A percentile compares a stretch with the other conserved stretches of the same genome.
These are phyloP conservation scores for Zanthoxylum bungeanum DNA, from an alignment of 345 rosid species.

Conservation along the genomic window DNA sequence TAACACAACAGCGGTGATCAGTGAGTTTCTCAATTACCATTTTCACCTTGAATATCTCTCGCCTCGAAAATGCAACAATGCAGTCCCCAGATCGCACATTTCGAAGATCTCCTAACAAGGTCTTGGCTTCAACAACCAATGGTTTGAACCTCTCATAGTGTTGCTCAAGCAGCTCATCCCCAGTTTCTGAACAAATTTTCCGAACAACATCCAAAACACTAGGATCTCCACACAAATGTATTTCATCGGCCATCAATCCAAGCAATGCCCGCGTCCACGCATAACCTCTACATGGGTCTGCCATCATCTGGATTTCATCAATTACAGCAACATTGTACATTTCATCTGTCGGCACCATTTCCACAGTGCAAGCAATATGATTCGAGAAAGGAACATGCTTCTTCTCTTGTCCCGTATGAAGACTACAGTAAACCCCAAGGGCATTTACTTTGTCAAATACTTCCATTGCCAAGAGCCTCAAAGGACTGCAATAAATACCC, in stretches of 20 bases:
- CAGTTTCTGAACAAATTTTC: slow-evolving; percentile 81
- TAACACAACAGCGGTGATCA: slow-evolving; percentile 86
- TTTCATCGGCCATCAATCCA: slow-evolving; percentile 90
- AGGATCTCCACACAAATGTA: slow-evolving; percentile 95
- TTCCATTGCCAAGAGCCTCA: slow-evolving; percentile 96
- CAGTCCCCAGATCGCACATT: slow-evolving; percentile 87
- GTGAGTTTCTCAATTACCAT: slow-evolving; percentile 83
- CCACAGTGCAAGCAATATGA: slow-evolving; percentile 88
- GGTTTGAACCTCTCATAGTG: slow-evolving; percentile 89
- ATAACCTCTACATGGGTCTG: slow-evolving; percentile 70
- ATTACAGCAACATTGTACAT: slow-evolving; percentile 86
- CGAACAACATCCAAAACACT: slow-evolving; percentile 78
- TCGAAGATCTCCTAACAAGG: slow-evolving; percentile 68
- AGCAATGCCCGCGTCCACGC: slow-evolving; percentile 95
- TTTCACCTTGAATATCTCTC: slow-evolving; percentile 93
- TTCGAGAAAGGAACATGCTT: slow-evolving; percentile 73
- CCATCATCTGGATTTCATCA: slow-evolving; percentile 93
- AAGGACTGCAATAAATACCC: slow-evolving; percentile 89
- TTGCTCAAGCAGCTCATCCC: slow-evolving; percentile 77
- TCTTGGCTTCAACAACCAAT: slow-evolving; percentile 85
- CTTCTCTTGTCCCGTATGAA: slow-evolving; percentile 88
- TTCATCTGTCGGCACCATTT: slow-evolving; percentile 81
- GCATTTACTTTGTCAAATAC: slow-evolving; percentile 96
- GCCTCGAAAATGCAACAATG: slow-evolving; percentile 86
- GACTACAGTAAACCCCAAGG: slow-evolving; percentile 84